phyloP scores from a whole-genome alignment of 306 rosid genomes.

The Medicago lupulina region DNA sequence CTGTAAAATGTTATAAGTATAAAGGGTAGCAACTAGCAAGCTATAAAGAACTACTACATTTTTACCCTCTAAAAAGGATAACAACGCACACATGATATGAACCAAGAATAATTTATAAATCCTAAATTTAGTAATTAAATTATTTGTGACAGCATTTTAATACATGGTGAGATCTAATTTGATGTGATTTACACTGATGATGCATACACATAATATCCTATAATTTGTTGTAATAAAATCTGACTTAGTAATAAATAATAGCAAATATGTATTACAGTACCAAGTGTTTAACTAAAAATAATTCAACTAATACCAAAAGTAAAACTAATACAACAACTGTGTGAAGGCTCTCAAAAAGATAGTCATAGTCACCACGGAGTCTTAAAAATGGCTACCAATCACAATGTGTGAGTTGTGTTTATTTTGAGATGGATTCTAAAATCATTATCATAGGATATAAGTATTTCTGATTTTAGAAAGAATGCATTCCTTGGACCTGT shows the following conservation, averaged over 20 bases:
- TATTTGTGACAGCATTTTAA: neutral
- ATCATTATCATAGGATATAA: too few relatives aligned
- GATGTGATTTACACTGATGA: neutral
- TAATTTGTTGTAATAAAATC: neutral
- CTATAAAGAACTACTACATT: neutral
- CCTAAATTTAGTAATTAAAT: conserved; percentile 16
- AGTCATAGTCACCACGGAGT: too few relatives aligned
- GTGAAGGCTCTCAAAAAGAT: neutral
- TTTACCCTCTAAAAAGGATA: neutral
- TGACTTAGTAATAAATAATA: neutral
- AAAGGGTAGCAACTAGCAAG: neutral
- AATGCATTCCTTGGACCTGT: too few relatives aligned
- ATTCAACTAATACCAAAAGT: too few relatives aligned
- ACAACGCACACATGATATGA: neutral
- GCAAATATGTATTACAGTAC: neutral
- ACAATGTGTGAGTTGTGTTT: too few relatives aligned
- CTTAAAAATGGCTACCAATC: too few relatives aligned
- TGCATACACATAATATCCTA: neutral
- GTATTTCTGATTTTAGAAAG: too few relatives aligned
- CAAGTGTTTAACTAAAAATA: neutral
- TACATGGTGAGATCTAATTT: neutral
- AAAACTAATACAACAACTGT: neutral
- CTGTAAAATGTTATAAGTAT: conserved; percentile 4
- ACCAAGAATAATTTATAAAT: neutral
- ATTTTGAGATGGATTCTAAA: too few relatives aligned